These are phyloP conservation scores for Ophiostoma sp. DNA, from an alignment of 2,329 filamentous ascomycete species.

Conservation along the genomic window DNA sequence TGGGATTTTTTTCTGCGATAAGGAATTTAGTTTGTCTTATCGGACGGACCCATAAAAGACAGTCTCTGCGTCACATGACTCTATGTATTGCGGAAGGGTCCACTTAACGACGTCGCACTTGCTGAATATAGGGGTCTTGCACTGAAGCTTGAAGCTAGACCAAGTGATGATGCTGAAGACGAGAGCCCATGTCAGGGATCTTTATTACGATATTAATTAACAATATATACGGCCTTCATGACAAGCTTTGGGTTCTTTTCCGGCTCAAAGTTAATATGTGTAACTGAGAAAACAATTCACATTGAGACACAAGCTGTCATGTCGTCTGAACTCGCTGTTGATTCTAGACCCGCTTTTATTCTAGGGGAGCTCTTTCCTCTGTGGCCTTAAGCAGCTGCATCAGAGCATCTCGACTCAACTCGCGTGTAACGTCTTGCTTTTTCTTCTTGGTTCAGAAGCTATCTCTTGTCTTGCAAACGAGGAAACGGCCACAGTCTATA, in stretches of 20 bases:
- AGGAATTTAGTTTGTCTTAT: slow-evolving; percentile 21
- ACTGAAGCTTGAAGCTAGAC: background rate
- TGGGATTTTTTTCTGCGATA: slow-evolving; percentile 22
- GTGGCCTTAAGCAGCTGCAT: background rate
- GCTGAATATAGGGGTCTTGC: background rate
- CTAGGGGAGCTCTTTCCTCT: background rate
- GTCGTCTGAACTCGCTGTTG: background rate
- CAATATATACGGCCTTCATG: too few species aligned
- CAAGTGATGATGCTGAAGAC: too few species aligned
- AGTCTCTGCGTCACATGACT: slow-evolving; percentile 2
- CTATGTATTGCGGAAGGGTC: background rate
- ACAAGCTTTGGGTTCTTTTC: too few species aligned
- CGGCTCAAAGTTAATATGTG: too few species aligned
- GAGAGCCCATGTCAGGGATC: too few species aligned
- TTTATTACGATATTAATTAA: too few species aligned
- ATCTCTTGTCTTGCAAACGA: too few species aligned
- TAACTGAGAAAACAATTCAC: too few species aligned
- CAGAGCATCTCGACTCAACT: background rate
- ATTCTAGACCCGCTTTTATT: background rate
- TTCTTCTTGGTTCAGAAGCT: background rate
- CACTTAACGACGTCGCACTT: background rate
- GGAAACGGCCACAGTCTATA: background rate
- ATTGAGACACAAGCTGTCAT: background rate
- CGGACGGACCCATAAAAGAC: slow-evolving; percentile 12
- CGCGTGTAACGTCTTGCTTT: too few species aligned